Evolutionary conservation across 768 basidiomycete genomes (phyloP).

Genomic region (Chalciporus chontae): DNA sequence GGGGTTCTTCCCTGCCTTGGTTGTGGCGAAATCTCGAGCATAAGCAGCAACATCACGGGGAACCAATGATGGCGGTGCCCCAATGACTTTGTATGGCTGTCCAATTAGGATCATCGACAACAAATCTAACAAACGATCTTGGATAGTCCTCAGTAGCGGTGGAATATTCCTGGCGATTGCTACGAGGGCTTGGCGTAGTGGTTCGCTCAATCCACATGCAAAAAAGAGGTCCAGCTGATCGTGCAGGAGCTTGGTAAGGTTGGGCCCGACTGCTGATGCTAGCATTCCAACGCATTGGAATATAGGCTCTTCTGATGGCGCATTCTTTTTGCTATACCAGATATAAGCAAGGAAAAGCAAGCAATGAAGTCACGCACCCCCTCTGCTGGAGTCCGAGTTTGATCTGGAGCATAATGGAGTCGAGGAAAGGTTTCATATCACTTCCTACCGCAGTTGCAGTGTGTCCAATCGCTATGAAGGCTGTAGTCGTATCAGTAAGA

Average conservation of each 20-base stretch:
- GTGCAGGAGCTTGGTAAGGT: conserved; percentile 91
- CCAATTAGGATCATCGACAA: conserved; percentile 79
- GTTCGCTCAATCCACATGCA: conserved; percentile 87
- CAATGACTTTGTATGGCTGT: conserved; percentile 82
- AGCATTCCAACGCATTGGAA: conserved; percentile 99
- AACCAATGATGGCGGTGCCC: conserved; percentile 67
- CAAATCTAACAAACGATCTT: conserved; percentile 90
- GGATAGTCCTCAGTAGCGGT: conserved; percentile 86
- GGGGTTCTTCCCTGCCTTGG: conserved; percentile 55
- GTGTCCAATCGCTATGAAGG: conserved; percentile 95
- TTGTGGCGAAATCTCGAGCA: conserved; percentile 51
- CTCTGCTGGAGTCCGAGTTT: conserved; percentile 84
- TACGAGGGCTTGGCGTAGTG: conserved; percentile 77
- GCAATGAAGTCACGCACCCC: conserved; percentile 52
- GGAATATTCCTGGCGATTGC: conserved; percentile 86
- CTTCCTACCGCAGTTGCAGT: conserved; percentile 88
- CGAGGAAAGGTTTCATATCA: conserved; percentile 95
- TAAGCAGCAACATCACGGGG: conserved; percentile 49
- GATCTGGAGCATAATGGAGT: conserved; percentile 84
- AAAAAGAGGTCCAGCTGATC: conserved; percentile 98
- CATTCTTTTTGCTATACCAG: conserved; percentile 69
- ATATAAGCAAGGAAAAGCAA: conserved; percentile 1
- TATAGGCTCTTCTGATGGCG: conserved; percentile 90
- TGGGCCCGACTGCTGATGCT: conserved; percentile 91
- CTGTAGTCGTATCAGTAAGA: conserved; percentile 35